Conservation (phyloP, 106 monocot genomes). For the Platanthera zijinensis region DNA sequence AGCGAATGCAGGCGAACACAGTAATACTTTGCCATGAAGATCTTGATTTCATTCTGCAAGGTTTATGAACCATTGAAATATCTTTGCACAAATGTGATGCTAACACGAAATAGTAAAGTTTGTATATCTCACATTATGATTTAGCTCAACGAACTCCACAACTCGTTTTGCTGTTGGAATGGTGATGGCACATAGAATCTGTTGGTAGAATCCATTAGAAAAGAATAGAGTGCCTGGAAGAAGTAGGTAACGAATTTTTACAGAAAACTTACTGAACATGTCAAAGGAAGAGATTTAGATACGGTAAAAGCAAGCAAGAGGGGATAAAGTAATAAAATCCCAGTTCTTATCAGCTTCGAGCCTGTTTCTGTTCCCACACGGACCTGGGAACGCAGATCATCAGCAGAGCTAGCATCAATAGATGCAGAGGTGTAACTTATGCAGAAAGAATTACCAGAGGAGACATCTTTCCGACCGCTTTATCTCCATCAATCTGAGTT, state of each 20-base stretch:
- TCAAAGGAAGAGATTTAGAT: conserved; percentile 55
- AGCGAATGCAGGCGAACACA: conserved; percentile 78
- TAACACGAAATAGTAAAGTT: background rate
- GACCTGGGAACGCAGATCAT: conserved; percentile 38
- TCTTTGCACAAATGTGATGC: background rate
- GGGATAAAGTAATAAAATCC: conserved; percentile 42
- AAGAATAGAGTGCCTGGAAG: background rate
- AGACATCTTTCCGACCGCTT: conserved; percentile 82
- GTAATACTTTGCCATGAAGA: conserved; percentile 95
- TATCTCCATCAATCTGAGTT: conserved; percentile 80
- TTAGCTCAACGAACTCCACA: conserved; percentile 50
- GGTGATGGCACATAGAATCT: conserved; percentile 59
- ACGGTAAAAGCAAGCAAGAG: conserved; percentile 39
- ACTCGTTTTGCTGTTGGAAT: conserved; percentile 59
- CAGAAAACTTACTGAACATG: conserved; percentile 44
- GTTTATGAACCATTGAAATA: background rate
- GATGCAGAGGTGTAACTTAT: background rate
- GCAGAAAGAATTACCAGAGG: conserved; percentile 62
- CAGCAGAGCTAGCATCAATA: background rate
- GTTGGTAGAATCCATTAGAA: conserved; percentile 7
- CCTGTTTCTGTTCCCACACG: conserved; percentile 70
- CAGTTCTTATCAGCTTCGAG: conserved; percentile 53
- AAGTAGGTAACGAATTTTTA: background rate
- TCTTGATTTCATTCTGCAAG: conserved; percentile 66
- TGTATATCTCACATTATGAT: conserved; percentile 46